These are phyloP conservation scores for Pueraria montana DNA, from an alignment of 306 rosid genomes.

Conservation along the genomic window DNA sequence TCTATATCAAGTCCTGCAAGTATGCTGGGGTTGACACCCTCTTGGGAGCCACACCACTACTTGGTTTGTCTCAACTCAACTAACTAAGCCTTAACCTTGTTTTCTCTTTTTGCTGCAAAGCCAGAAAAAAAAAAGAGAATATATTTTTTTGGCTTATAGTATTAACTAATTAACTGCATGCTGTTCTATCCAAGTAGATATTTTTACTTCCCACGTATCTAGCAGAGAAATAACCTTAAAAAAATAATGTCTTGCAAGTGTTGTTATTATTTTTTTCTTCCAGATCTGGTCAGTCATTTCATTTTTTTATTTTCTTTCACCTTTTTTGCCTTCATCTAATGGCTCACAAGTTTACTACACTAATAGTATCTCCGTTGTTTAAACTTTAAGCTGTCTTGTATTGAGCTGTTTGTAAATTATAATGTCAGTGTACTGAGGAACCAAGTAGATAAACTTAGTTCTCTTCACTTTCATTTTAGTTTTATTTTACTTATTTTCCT, in stretches of 20 bases:
- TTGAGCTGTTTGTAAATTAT: no score
- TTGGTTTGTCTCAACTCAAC: conserved; percentile 54
- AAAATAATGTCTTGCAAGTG: neutral
- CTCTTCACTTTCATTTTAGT: neutral
- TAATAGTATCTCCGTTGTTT: neutral
- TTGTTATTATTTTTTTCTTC: neutral
- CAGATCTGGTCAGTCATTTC: neutral
- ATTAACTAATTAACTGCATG: neutral
- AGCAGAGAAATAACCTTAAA: neutral
- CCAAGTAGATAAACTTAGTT: no score
- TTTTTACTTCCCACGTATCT: neutral
- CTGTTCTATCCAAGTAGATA: neutral
- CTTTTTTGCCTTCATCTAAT: neutral
- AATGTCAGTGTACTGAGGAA: no score
- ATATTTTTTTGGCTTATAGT: no score
- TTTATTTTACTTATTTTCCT: neutral
- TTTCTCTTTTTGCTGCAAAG: neutral
- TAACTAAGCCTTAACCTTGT: neutral
- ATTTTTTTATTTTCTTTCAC: neutral
- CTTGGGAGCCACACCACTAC: conserved; percentile 63
- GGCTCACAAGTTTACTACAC: neutral
- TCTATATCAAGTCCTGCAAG: conserved; percentile 81
- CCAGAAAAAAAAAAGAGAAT: no score
- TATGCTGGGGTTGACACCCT: conserved; percentile 71
- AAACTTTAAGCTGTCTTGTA: no score